Evolutionary conservation across 352 stramenopile genomes (phyloP).

Genomic region (Pythium oligandrum): DNA sequence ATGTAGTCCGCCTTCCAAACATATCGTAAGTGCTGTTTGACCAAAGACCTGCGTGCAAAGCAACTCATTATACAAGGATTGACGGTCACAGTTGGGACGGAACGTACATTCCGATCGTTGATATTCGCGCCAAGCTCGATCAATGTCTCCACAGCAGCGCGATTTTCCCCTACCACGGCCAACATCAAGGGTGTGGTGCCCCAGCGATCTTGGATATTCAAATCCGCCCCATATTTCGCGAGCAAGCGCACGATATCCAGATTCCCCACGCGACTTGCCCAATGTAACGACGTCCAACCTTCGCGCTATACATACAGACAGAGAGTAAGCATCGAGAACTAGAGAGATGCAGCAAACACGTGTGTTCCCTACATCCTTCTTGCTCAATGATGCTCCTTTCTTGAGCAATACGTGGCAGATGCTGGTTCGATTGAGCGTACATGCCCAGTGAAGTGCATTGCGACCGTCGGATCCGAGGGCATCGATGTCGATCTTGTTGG

Average conservation of each 20-base stretch:
- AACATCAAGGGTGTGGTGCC: conserved; percentile 78
- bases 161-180: conserved; percentile 67
- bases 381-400: conserved; percentile 69
- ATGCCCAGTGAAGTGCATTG: conserved; percentile 79
- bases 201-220: conserved; percentile 75
- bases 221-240: conserved; percentile 66
- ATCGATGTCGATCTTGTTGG: conserved; percentile 71
- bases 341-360: not conserved
- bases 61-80: not conserved
- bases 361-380: conserved; percentile 52
- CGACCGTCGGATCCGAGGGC: conserved; percentile 67
- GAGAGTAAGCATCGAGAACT: not conserved
- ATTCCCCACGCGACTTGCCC: conserved; percentile 70
- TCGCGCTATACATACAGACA: conserved; percentile 33
- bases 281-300: conserved; percentile 74
- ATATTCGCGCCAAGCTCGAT: conserved; percentile 72
- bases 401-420: conserved; percentile 82
- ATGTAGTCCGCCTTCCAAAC: conserved; percentile 45
- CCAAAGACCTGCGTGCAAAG: conserved; percentile 47
- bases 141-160: conserved; percentile 42
- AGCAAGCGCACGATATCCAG: conserved; percentile 72
- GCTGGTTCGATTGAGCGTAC: conserved; percentile 64
- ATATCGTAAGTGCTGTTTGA: conserved; percentile 70
- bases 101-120: conserved; percentile 58
- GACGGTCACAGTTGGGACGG: not conserved